Percentiles rank a stretch among this genome's conserved stretches.
Evolutionary conservation across 371 early-diverging fungal species (phyloP).

Genomic region (Mortierella sp.): DNA sequence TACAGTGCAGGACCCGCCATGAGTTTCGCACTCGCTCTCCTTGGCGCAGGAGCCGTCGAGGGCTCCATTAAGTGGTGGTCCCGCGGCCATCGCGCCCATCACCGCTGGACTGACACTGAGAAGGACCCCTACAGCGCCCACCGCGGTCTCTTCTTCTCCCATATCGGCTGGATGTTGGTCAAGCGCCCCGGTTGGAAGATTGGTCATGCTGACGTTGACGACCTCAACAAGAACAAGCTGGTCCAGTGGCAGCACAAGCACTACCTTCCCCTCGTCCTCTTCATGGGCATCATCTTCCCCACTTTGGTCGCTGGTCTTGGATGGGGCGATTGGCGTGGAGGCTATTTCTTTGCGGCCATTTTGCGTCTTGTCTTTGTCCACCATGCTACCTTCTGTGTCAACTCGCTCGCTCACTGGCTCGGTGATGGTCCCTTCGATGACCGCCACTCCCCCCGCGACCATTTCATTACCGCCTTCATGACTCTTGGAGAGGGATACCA

Average conservation of each 20-base stretch:
- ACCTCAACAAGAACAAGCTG: conserved; percentile 9
- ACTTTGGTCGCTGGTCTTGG: conserved; percentile 85
- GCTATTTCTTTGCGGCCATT: conserved; percentile 88
- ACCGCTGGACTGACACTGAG: conserved; percentile 8
- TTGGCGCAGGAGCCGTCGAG: conserved; percentile 4
- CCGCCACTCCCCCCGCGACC: conserved; percentile 84
- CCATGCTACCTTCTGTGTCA: conserved; percentile 96
- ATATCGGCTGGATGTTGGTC: conserved; percentile 8
- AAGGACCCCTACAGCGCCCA: conserved; percentile 9
- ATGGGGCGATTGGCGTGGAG: conserved; percentile 94
- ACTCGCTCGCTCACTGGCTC: conserved; percentile 87
- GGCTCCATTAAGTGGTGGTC: conserved; percentile 10
- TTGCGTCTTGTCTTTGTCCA: conserved; percentile 88
- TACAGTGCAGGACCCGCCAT: conserved; percentile 9
- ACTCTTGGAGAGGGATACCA: conserved; percentile 91
- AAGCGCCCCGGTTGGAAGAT: conserved; percentile 12
- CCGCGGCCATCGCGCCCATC: background rate
- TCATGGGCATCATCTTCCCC: conserved; percentile 83
- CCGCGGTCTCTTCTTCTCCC: conserved; percentile 8
- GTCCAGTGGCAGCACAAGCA: conserved; percentile 77
- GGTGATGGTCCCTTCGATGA: conserved; percentile 86
- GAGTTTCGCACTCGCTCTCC: conserved; percentile 7
- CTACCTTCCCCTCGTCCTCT: conserved; percentile 79
- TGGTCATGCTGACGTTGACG: conserved; percentile 1
- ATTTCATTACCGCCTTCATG: conserved; percentile 84